These are phyloP conservation scores for Linanthus parryae DNA, from an alignment of 148 eudicot genomes.

Conservation along the genomic window DNA sequence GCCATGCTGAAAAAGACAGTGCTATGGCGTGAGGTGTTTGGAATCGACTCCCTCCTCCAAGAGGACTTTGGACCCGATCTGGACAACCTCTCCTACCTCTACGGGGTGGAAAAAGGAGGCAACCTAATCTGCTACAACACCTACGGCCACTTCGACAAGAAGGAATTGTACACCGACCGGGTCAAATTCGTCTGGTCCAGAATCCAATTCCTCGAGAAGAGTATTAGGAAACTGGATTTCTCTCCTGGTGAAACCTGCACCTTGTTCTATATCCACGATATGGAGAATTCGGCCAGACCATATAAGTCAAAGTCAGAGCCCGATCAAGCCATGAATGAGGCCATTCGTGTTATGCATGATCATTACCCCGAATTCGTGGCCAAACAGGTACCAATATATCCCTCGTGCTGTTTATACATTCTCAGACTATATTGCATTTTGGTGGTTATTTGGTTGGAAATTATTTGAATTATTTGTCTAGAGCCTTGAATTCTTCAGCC, in stretches of 20 bases:
- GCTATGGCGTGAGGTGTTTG: conserved; percentile 54
- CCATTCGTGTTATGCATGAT: conserved; percentile 7
- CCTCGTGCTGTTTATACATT: too few species aligned
- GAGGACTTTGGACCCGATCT: conserved; percentile 59
- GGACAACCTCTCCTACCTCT: conserved; percentile 74
- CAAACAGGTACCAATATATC: conserved; percentile 18
- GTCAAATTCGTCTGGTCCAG: conserved; percentile 62
- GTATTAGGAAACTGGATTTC: conserved; percentile 80
- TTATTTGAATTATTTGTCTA: too few species aligned
- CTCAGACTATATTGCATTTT: not conserved
- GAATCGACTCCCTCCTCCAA: conserved; percentile 47
- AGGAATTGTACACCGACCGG: conserved; percentile 62
- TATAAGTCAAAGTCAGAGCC: not conserved
- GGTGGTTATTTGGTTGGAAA: too few species aligned
- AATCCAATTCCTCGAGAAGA: conserved; percentile 77
- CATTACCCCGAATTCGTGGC: conserved; percentile 15
- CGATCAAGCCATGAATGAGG: conserved; percentile 4
- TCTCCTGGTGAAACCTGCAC: not conserved
- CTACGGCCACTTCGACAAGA: conserved; percentile 83
- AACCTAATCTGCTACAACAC: conserved; percentile 92
- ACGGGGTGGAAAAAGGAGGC: conserved; percentile 72
- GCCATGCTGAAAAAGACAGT: conserved; percentile 65
- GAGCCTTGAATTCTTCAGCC: too few species aligned
- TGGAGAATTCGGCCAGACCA: conserved; percentile 4
- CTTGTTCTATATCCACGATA: conserved; percentile 2